Evolutionary conservation across 257 asterid genomes (phyloP).

Genomic region (Anisodus acutangulus): DNA sequence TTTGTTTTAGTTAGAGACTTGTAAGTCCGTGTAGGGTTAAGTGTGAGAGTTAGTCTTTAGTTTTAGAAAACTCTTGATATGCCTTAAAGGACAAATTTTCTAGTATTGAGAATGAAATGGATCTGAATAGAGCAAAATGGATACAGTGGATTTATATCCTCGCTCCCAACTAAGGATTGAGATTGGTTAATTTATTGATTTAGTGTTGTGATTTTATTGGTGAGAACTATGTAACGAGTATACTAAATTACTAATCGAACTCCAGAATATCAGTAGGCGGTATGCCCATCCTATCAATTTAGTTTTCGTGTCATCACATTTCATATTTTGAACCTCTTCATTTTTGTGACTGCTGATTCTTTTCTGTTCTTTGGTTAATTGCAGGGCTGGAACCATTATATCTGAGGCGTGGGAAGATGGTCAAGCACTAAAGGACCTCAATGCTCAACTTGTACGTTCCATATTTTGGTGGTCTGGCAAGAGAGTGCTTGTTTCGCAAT

Average conservation of each 20-base stretch:
- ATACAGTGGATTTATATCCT: constrained; percentile 1
- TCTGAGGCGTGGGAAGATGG: constrained; percentile 99
- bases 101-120: constrained; percentile 19
- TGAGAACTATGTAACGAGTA: neutral
- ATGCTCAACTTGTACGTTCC: constrained; percentile 84
- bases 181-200: constrained; percentile 17
- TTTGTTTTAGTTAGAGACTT: neutral
- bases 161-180: neutral
- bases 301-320: neutral
- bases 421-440: constrained; percentile 88
- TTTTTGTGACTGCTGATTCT: constrained; percentile 25
- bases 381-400: constrained; percentile 92
- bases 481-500: neutral
- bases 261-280: neutral
- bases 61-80: neutral
- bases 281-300: constrained; percentile 9
- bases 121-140: constrained; percentile 4
- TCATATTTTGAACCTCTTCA: neutral
- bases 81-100: neutral
- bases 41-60: neutral
- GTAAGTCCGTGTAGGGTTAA: neutral
- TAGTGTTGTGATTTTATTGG: constrained; percentile 11
- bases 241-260: neutral
- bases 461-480: constrained; percentile 25
- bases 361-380: constrained; percentile 40